Percentiles rank a stretch among this genome's conserved stretches.
Evolutionary conservation across 208 protist genomes (phyloP).

Genomic region (Crithidia thermophila): DNA sequence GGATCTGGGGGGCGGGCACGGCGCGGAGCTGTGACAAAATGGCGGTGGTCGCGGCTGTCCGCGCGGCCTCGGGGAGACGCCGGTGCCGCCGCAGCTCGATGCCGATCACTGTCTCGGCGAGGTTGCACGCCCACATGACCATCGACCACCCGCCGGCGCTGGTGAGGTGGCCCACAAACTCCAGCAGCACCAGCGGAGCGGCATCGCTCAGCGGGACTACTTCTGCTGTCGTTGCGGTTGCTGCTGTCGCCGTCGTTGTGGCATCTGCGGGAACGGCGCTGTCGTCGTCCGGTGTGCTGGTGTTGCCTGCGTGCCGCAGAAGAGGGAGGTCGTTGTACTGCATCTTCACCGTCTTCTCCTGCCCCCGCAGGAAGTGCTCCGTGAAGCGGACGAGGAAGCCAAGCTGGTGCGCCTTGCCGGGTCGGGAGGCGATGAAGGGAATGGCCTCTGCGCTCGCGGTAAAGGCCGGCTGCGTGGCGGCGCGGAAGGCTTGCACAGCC

Average conservation of each 20-base stretch:
- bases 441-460: constrained; percentile 15
- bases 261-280: not conserved
- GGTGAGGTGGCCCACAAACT: constrained; percentile 70
- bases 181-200: constrained; percentile 60
- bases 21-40: constrained; percentile 72
- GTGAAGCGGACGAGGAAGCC: constrained; percentile 67
- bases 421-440: constrained; percentile 35
- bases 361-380: constrained; percentile 64
- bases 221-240: not conserved
- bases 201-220: constrained; percentile 25
- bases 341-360: constrained; percentile 45
- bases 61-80: constrained; percentile 34
- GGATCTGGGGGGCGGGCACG: constrained; percentile 33
- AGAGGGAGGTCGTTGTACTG: not conserved
- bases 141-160: constrained; percentile 64
- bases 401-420: constrained; percentile 16
- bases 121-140: constrained; percentile 62
- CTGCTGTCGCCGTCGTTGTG: too few species aligned
- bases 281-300: constrained; percentile 4
- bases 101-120: constrained; percentile 61
- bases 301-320: too few species aligned
- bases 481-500: constrained; percentile 18
- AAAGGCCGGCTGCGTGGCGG: constrained; percentile 1
- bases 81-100: constrained; percentile 49
- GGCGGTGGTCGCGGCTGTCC: constrained; percentile 34